Conservation (phyloP, 495 filamentous ascomycete genomes). For the Penicillium daleae region DNA sequence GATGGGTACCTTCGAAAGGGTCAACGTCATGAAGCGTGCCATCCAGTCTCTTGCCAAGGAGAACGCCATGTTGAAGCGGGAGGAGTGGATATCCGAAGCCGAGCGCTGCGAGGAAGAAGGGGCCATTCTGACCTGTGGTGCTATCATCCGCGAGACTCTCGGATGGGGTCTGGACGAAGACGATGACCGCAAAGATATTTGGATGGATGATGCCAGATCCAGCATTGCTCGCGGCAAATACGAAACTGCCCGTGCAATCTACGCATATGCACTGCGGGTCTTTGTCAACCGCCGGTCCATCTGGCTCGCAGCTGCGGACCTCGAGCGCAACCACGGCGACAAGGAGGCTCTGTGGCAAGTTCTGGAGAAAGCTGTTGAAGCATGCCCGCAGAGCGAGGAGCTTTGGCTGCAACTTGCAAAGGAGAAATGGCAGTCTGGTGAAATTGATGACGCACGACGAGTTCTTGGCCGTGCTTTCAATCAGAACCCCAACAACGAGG, state of each 20-base stretch:
- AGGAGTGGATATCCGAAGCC: conserved; percentile 95
- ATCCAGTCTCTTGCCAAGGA: conserved; percentile 87
- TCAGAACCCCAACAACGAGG: conserved; percentile 92
- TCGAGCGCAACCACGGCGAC: conserved; percentile 88
- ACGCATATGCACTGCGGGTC: conserved; percentile 84
- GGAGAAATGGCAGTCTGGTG: conserved; percentile 86
- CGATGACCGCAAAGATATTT: conserved; percentile 92
- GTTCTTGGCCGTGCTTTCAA: conserved; percentile 88
- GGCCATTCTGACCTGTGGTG: conserved; percentile 79
- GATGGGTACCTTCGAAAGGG: conserved; percentile 70
- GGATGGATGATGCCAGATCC: conserved; percentile 87
- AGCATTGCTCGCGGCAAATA: conserved; percentile 78
- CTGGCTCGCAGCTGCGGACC: conserved; percentile 87
- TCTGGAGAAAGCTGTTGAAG: conserved; percentile 91
- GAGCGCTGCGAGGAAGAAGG: conserved; percentile 95
- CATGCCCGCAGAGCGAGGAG: conserved; percentile 85
- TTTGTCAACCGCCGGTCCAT: conserved; percentile 81
- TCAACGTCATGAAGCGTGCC: conserved; percentile 93
- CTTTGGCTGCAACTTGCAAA: conserved; percentile 96
- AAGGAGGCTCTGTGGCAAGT: conserved; percentile 82
- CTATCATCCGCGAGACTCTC: conserved; percentile 90
- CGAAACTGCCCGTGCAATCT: conserved; percentile 90
- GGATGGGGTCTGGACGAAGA: conserved; percentile 95
- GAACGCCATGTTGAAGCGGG: conserved; percentile 93
- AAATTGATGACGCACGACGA: conserved; percentile 79